Base-by-base conservation (phyloP, 169 alveolate species). In the Eimeria maxima region DNA sequence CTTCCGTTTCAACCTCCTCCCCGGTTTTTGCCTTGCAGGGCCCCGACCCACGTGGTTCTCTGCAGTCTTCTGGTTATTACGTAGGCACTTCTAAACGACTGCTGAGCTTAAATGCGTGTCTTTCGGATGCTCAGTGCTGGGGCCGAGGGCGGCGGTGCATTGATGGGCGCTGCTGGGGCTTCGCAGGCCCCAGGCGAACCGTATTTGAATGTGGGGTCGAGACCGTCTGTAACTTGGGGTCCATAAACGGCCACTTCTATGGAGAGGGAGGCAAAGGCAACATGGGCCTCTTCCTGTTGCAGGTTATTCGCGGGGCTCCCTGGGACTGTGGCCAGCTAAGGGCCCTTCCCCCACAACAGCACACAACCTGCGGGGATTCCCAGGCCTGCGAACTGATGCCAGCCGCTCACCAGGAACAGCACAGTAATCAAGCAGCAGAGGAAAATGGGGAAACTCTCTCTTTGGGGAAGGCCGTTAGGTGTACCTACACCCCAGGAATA, bases 111-210 rank as follows among this genome's bases (percentile, higher is more conserved):
- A 78, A 81, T 45, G 33, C 92, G 2, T 93, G 96, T 33, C 63
- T 44, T 38, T 55, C 65, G 18, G 96, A 93, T n/a, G 50, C 73
- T 18, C 93, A 93, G 20, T 93, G 96, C 60, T 93, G 88, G 78
- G 96, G 96, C 71, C 53, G 76, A 16, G 96, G 96, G 65, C 83
- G 96, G 50, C 90, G 96, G 13, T 93, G 96, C 78, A 63, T 93
- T 33, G 96, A 78, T 27, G 76, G 96, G 27, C 92, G 96, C n/a
- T 93, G 96, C 76, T 93, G 96, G 96, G 96, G 96, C 16, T 93
- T 93, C 24, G 96, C 96, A 13, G 96, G 96, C 33, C 96, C 96
- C 45, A 71, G 78, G 67, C 78, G 57, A 11, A 53, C 55, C 8
- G 87, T 87, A 2, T 93, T 80, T 67, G 65, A 60, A 60, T 93